Evolutionary conservation across 225 moss, liverwort and hornwort species (phyloP).

Genomic region (Rhytidiadelphus loreus): DNA sequence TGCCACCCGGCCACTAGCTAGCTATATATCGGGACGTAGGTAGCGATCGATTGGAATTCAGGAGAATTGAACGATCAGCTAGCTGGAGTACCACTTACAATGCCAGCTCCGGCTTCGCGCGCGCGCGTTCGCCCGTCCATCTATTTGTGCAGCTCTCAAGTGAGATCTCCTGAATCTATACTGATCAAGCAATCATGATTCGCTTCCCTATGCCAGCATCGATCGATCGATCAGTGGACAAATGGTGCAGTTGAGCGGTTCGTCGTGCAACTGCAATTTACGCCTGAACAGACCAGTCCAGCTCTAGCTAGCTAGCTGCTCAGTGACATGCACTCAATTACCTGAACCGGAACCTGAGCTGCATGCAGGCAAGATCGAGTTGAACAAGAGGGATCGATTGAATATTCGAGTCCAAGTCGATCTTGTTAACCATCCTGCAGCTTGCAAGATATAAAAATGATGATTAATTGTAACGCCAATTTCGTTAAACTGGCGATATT

Average conservation of each 20-base stretch:
- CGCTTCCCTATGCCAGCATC: not conserved
- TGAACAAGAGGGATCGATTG: not conserved
- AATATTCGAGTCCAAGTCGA: not conserved
- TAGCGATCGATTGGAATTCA: not conserved
- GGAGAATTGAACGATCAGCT: not conserved
- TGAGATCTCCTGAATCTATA: not conserved
- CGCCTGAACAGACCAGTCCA: not conserved
- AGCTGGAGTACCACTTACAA: not conserved
- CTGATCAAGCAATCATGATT: not conserved
- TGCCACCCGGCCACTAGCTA: not conserved
- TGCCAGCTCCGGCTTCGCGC: not conserved
- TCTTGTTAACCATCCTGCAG: not conserved
- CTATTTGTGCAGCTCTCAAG: not conserved
- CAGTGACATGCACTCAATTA: not conserved
- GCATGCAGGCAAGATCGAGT: not conserved
- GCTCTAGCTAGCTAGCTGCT: not conserved
- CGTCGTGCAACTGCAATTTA: not conserved
- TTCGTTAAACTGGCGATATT: not conserved
- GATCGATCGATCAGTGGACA: not conserved
- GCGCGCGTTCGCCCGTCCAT: not conserved
- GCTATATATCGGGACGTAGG: not conserved
- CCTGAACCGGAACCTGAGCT: not conserved
- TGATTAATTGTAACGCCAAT: not conserved
- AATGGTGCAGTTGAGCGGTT: constrained; percentile 10
- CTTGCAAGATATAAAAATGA: not conserved